Conservation (phyloP, 2,329 filamentous ascomycete species). For the Aspergillus hiratsukae region DNA sequence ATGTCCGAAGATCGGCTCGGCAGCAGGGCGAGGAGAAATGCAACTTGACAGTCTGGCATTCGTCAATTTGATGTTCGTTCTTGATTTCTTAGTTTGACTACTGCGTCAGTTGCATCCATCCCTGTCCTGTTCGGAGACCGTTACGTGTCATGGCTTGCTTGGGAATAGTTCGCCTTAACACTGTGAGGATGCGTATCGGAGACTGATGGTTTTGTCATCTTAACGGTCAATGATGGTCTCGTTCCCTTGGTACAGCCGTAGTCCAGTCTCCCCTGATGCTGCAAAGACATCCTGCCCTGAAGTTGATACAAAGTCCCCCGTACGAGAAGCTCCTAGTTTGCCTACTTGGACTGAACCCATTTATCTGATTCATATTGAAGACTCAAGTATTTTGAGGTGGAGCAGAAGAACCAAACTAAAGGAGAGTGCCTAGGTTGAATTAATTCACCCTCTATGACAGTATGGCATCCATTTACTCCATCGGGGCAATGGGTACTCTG, state of each 20-base stretch:
- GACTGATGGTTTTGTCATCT: background rate
- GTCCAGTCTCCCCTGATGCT: background rate
- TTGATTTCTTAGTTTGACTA: slow-evolving; percentile 8
- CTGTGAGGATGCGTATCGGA: background rate
- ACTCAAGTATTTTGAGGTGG: background rate
- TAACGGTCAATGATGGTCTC: background rate
- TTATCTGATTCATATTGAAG: background rate
- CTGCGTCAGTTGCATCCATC: slow-evolving; percentile 3
- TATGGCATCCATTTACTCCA: background rate
- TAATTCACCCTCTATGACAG: background rate
- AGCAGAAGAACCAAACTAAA: background rate
- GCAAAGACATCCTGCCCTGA: background rate
- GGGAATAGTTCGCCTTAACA: slow-evolving; percentile 14
- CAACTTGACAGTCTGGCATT: background rate
- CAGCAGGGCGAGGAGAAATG: background rate
- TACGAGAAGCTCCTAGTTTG: background rate
- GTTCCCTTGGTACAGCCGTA: too few species aligned
- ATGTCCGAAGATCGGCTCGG: background rate
- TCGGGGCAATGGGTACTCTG: background rate
- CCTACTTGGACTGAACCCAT: background rate
- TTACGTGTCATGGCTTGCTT: slow-evolving; percentile 30
- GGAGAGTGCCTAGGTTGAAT: background rate
- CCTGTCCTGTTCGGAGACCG: slow-evolving; percentile 8
- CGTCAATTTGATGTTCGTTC: background rate
- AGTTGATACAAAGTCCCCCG: background rate